Percentiles rank a stretch among this genome's conserved stretches.
phyloP scores from a whole-genome alignment of 129 eudicot species.

The Mikania micrantha region DNA sequence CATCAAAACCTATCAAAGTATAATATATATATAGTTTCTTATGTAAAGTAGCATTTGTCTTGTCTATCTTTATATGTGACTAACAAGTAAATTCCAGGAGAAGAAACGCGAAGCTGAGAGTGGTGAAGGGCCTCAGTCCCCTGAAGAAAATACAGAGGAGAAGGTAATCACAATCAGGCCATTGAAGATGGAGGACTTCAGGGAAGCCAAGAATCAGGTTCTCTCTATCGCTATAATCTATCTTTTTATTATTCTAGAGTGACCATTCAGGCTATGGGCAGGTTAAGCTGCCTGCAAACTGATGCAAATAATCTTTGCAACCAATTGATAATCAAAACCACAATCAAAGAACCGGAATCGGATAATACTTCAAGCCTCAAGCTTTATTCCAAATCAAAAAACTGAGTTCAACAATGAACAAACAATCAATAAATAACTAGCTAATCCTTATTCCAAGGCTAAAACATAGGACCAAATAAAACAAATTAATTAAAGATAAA shows the following conservation, averaged over 20 bases:
- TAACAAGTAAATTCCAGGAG: slow-evolving; percentile 38
- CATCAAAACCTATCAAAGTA: background rate
- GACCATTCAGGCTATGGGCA: background rate
- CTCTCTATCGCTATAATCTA: background rate
- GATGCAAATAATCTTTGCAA: too few species aligned
- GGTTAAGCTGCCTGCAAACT: background rate
- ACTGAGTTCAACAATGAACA: too few species aligned
- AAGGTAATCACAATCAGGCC: slow-evolving; percentile 71
- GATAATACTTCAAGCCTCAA: too few species aligned
- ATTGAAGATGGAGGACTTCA: slow-evolving; percentile 75
- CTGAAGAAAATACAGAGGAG: slow-evolving; percentile 44
- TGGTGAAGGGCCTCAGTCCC: slow-evolving; percentile 22
- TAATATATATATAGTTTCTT: too few species aligned
- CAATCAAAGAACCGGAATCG: too few species aligned
- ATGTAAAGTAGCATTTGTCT: background rate
- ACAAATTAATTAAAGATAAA: too few species aligned
- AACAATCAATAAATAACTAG: too few species aligned
- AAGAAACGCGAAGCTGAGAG: slow-evolving; percentile 47
- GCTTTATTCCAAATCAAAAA: too few species aligned
- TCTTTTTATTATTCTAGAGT: background rate
- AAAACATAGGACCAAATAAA: too few species aligned
- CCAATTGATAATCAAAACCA: too few species aligned
- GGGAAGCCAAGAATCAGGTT: slow-evolving; percentile 89
- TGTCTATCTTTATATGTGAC: background rate
- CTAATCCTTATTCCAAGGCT: too few species aligned